phyloP scores from a whole-genome alignment of 2,329 filamentous ascomycete genomes.

The Ilyonectria robusta region DNA sequence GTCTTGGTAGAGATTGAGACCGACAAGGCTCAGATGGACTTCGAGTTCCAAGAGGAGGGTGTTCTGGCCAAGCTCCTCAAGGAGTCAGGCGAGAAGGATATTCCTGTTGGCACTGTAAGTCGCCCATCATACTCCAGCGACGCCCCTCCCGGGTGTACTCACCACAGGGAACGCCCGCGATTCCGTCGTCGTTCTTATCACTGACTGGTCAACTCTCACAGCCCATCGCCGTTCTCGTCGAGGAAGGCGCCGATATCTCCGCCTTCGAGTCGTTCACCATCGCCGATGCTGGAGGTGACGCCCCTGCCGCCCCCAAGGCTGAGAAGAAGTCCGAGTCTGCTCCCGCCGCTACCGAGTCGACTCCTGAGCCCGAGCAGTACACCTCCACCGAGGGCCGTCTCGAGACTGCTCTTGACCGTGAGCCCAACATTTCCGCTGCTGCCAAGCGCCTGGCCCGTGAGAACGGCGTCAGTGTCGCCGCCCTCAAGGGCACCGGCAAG shows the following conservation, averaged over 20 bases:
- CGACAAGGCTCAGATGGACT: conserved; percentile 99
- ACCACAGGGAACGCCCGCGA: conserved; percentile 23
- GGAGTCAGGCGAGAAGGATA: conserved; percentile 93
- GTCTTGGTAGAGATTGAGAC: conserved; percentile 99
- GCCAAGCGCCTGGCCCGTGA: conserved; percentile 89
- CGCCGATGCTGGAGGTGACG: conserved; percentile 90
- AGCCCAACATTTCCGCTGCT: conserved; percentile 79
- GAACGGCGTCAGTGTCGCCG: conserved; percentile 82
- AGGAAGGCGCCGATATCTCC: conserved; percentile 88
- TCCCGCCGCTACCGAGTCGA: conserved; percentile 60
- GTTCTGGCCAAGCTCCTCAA: conserved; percentile 94
- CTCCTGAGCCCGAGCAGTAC: conserved; percentile 76
- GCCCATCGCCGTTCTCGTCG: conserved; percentile 96
- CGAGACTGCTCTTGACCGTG: conserved; percentile 86
- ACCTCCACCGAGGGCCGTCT: conserved; percentile 82
- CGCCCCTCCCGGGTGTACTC: conserved; percentile 21
- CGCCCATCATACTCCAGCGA: conserved; percentile 3
- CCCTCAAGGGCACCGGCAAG: conserved; percentile 88
- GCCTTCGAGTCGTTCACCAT: conserved; percentile 92
- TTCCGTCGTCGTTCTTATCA: conserved; percentile 14
- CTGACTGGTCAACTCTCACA: conserved; percentile 56
- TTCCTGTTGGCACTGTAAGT: conserved; percentile 94
- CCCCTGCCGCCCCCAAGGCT: conserved; percentile 73
- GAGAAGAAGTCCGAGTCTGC: conserved; percentile 76
- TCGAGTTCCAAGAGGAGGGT: conserved; percentile 99